Evolutionary conservation across 2,329 filamentous ascomycete species (phyloP).

Genomic region (Penicillium crustosum): DNA sequence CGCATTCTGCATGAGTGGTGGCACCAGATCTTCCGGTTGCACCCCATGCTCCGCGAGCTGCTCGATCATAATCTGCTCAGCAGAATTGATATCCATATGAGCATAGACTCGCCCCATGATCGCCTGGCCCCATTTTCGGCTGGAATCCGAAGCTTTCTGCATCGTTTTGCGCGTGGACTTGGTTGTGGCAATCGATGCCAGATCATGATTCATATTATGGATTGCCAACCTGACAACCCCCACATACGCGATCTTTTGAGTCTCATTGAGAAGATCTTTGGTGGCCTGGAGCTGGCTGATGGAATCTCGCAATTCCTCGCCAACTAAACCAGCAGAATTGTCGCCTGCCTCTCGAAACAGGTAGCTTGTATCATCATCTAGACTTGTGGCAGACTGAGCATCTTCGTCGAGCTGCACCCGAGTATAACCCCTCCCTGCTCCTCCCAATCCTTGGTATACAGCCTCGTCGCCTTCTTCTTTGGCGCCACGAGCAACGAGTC

Average conservation of each 20-base stretch:
- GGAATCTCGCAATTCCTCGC: constrained; percentile 82
- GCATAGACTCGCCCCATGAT: constrained; percentile 94
- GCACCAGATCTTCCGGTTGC: constrained; percentile 76
- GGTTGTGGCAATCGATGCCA: constrained; percentile 59
- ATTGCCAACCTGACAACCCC: constrained; percentile 82
- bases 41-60: constrained; percentile 93
- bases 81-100: constrained; percentile 91
- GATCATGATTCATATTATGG: constrained; percentile 69
- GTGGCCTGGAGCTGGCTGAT: constrained; percentile 91
- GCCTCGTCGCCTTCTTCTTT: constrained; percentile 67
- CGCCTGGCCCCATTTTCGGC: constrained; percentile 96
- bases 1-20: constrained; percentile 85
- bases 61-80: constrained; percentile 97
- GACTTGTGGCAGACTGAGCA: constrained; percentile 85
- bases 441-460: constrained; percentile 75
- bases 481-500: constrained; percentile 78
- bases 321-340: constrained; percentile 63
- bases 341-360: constrained; percentile 75
- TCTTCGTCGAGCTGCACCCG: constrained; percentile 94
- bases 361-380: constrained; percentile 97
- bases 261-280: constrained; percentile 91
- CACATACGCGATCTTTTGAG: constrained; percentile 93
- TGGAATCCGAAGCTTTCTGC: constrained; percentile 68
- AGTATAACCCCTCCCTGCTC: constrained; percentile 93
- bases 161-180: constrained; percentile 72